Evolutionary conservation across 139 green algal genomes (phyloP).

Genomic region (Chlamydomonas eustigma): DNA sequence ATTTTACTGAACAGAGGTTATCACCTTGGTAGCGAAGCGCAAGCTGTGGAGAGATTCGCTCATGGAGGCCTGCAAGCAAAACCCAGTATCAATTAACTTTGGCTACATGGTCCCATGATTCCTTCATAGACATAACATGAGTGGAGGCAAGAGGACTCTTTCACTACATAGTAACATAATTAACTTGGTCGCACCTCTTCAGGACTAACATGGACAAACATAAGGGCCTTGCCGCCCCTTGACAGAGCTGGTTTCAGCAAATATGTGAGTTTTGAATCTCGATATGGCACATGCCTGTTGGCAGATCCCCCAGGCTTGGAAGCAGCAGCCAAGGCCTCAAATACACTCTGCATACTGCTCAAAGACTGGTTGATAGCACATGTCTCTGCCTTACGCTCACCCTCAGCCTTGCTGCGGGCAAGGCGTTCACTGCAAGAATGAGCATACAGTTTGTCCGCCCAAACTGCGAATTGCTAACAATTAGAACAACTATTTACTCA

Average conservation of each 20-base stretch:
- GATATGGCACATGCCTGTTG: conserved; percentile 69
- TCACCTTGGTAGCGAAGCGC: conserved; percentile 70
- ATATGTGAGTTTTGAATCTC: conserved; percentile 90
- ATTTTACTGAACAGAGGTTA: too few species aligned
- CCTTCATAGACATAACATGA: background rate
- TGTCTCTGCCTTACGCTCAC: conserved; percentile 74
- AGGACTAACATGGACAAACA: conserved; percentile 75
- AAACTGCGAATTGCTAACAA: too few species aligned
- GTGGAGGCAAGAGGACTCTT: background rate
- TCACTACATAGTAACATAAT: background rate
- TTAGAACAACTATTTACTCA: too few species aligned
- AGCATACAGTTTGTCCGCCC: too few species aligned
- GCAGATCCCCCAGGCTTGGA: conserved; percentile 27
- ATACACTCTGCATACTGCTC: conserved; percentile 64
- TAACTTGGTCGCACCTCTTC: conserved; percentile 1
- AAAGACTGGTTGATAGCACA: conserved; percentile 83
- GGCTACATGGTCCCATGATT: background rate
- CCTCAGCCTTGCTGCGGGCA: conserved; percentile 61
- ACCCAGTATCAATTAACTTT: background rate
- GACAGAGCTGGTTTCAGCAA: conserved; percentile 80
- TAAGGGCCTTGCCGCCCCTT: conserved; percentile 70
- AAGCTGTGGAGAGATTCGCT: conserved; percentile 68
- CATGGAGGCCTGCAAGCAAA: conserved; percentile 25
- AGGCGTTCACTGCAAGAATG: conserved; percentile 60
- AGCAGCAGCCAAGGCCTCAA: conserved; percentile 56